These are phyloP conservation scores for Collybia sp. DNA, from an alignment of 768 basidiomycete species.

Conservation along the genomic window DNA sequence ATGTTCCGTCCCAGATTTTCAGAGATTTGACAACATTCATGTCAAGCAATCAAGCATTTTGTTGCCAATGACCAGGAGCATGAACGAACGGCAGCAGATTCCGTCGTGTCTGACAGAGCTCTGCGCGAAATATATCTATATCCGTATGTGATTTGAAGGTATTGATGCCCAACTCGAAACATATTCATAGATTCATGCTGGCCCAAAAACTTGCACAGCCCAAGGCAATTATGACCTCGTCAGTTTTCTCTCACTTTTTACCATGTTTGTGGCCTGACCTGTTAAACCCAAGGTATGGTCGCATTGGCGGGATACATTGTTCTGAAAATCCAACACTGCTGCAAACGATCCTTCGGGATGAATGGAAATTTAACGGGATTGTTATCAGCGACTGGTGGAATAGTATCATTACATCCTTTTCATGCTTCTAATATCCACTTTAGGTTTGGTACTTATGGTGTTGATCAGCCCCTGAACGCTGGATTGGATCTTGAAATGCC, in stretches of 20 bases:
- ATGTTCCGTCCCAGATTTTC: not conserved
- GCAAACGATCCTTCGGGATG: constrained; percentile 59
- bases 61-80: constrained; percentile 73
- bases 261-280: not conserved
- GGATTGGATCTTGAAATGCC: constrained; percentile 81
- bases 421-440: not conserved
- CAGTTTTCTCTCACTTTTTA: constrained; percentile 8
- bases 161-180: not conserved
- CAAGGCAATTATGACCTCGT: constrained; percentile 68
- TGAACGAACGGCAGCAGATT: constrained; percentile 60
- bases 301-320: constrained; percentile 66
- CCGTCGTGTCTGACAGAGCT: constrained; percentile 60
- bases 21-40: not conserved
- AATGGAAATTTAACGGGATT: constrained; percentile 69
- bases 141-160: constrained; percentile 36
- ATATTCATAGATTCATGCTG: constrained; percentile 52
- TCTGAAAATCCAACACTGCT: constrained; percentile 64
- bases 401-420: constrained; percentile 1
- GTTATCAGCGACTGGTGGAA: constrained; percentile 77
- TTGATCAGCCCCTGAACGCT: constrained; percentile 65
- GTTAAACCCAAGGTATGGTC: constrained; percentile 50
- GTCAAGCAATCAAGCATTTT: constrained; percentile 65
- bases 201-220: constrained; percentile 60
- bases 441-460: constrained; percentile 71
- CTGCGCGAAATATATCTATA: constrained; percentile 70